Evolutionary conservation across 768 basidiomycete genomes (phyloP), one percentile per base, ranked within the genome.

Genomic region (Xerocomus brunneocitrinus): DNA sequence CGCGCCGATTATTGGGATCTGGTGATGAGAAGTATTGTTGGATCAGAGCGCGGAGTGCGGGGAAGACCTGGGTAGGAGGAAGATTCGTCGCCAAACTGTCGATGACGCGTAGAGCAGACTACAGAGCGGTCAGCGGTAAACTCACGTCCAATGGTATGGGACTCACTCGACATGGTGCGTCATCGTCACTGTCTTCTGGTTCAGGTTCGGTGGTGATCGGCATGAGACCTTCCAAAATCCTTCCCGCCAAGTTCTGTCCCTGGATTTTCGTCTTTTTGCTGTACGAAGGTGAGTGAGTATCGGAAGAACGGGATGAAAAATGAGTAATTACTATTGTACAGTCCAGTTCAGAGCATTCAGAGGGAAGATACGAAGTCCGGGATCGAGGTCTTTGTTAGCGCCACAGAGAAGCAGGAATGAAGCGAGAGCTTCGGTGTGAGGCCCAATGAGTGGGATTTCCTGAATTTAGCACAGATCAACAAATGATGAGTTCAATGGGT

Each of bases 181-280:
- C 89, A 60, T 98, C 95, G 58, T 93, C 91, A n/a, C 80, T 76
- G 63, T 97, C 95, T 63, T 93, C 90, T 14, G 95, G 92, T 62
- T 97, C 94, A 7, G 86, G 84, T 73, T 99, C 97, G 30, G 90
- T 87, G 4, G 92, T 87, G 62, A 98, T 90, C 42, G 94, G 92
- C 80, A 99, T 88, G 41, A 99, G 82, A 41, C 90, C 89, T 60
- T 91, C 84, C 53, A 98, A 80, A 66, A 99, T 95, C 27, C 82
- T 79, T 43, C 82, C 81, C 14, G 92, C 93, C 53, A 99, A 78
- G 66, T 83, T 82, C 55, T 93, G 80, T 61, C 81, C 81, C 72
- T 97, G 93, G 35, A 99, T 81, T 72, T 94, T 97, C 47, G 87
- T 86, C 75, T 98, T 98, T 84, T 98, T 99, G 76, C 91, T 95